A percentile compares a stretch with the other conserved stretches of the same genome.
Evolutionary conservation across 192 early-diverging fungal species (phyloP).

Genomic region (Coemansia javaensis): DNA sequence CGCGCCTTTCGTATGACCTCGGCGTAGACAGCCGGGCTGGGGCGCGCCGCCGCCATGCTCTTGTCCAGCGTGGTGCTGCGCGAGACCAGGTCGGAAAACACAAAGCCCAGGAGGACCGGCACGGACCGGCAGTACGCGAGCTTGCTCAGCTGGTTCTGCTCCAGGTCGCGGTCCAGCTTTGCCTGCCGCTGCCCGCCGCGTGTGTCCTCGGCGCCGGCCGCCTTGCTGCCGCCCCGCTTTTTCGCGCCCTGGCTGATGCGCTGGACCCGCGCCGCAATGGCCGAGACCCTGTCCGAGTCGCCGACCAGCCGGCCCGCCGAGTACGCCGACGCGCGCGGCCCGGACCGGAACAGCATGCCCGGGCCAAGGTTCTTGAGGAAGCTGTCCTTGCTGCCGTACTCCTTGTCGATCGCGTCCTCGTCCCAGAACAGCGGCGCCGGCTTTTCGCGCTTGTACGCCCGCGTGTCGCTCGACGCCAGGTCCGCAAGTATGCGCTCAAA

Average conservation of each 20-base stretch:
- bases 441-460: slow-evolving; percentile 16
- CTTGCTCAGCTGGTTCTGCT: slow-evolving; percentile 22
- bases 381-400: neutral
- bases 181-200: neutral
- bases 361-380: slow-evolving; percentile 19
- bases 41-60: neutral
- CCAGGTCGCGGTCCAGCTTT: slow-evolving; percentile 8
- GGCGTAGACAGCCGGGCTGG: slow-evolving; percentile 26
- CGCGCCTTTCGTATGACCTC: slow-evolving; percentile 23
- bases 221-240: neutral
- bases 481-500: slow-evolving; percentile 43
- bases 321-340: slow-evolving; percentile 23
- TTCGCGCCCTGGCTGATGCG: neutral
- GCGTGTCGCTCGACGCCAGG: slow-evolving; percentile 17
- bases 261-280: slow-evolving; percentile 13
- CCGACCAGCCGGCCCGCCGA: slow-evolving; percentile 21
- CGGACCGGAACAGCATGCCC: slow-evolving; percentile 16
- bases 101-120: slow-evolving; percentile 14
- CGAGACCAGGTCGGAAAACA: slow-evolving; percentile 10
- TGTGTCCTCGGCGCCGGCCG: too few relatives aligned
- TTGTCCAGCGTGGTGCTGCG: neutral
- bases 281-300: slow-evolving; percentile 16
- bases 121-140: slow-evolving; percentile 23
- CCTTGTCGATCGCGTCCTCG: slow-evolving; percentile 5
- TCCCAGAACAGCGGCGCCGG: slow-evolving; percentile 38